Percentiles rank a stretch among this genome's conserved stretches.
These are phyloP conservation scores for Pseudogymnoascus pannorum DNA, from an alignment of 2,329 filamentous ascomycete species.

Conservation along the genomic window DNA sequence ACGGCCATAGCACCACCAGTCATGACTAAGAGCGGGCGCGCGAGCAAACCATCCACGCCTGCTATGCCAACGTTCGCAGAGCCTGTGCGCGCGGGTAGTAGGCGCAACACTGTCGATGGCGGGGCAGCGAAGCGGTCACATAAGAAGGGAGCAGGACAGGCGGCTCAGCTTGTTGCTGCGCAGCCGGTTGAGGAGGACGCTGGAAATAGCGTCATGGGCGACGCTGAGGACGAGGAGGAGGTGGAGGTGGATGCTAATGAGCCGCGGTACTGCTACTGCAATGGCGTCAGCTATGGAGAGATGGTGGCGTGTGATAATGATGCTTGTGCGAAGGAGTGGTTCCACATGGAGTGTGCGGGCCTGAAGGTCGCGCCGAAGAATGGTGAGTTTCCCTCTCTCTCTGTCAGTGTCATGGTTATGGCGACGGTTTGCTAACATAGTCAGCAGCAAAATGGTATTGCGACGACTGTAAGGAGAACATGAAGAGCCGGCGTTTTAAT, in stretches of 20 bases:
- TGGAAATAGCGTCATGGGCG: conserved; percentile 33
- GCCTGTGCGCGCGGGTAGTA: conserved; percentile 43
- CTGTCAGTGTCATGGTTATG: background rate
- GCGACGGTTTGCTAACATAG: background rate
- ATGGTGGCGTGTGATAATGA: conserved; percentile 77
- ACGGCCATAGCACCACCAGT: conserved; percentile 37
- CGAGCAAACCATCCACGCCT: conserved; percentile 61
- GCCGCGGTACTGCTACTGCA: conserved; percentile 72
- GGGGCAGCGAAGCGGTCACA: conserved; percentile 44
- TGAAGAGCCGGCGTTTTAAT: conserved; percentile 24
- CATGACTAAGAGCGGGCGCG: conserved; percentile 56
- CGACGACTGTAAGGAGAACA: conserved; percentile 27
- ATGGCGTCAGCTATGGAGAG: conserved; percentile 72
- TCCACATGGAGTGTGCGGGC: conserved; percentile 75
- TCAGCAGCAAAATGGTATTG: conserved; percentile 28
- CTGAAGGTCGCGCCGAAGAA: conserved; percentile 66
- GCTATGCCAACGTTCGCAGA: conserved; percentile 54
- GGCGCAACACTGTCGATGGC: conserved; percentile 35
- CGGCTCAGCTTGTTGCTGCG: conserved; percentile 26
- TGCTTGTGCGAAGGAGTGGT: conserved; percentile 71
- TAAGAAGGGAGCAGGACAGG: conserved; percentile 46
- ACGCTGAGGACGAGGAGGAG: conserved; percentile 40
- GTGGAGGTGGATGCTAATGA: conserved; percentile 63
- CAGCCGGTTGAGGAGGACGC: conserved; percentile 27
- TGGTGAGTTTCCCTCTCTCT: conserved; percentile 21